These are phyloP conservation scores for Microstroma glucosiphilum DNA, from an alignment of 1,284 basidiomycete species.

Conservation along the genomic window DNA sequence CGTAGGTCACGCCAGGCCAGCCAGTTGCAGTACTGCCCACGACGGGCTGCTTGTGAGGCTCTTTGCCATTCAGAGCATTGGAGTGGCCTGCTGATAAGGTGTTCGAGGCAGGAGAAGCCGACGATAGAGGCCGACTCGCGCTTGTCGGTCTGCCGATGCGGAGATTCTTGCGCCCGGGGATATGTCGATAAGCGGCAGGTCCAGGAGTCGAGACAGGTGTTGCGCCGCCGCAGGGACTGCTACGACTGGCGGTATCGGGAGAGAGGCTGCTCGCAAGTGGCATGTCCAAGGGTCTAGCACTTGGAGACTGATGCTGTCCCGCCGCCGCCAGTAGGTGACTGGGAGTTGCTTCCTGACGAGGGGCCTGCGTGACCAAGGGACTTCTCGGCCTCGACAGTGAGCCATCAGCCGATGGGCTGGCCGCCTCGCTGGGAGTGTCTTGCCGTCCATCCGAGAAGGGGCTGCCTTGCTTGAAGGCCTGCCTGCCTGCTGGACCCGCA, in stretches of 20 bases:
- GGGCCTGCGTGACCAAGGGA: neutral
- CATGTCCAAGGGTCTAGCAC: neutral
- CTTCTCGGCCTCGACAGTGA: neutral
- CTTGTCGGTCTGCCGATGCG: neutral
- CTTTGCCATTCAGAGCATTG: neutral
- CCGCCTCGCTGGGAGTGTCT: neutral
- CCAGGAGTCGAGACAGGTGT: neutral
- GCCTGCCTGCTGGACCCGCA: conserved; percentile 1
- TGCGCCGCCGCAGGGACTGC: neutral
- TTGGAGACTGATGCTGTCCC: neutral
- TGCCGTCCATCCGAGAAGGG: neutral
- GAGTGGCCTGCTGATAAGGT: neutral
- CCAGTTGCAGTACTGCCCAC: neutral
- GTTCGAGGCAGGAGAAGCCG: neutral
- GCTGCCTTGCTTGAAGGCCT: neutral
- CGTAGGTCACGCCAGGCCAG: neutral
- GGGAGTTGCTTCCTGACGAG: neutral
- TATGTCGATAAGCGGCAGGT: neutral
- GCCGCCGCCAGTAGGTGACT: neutral
- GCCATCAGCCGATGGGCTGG: neutral
- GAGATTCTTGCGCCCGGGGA: conserved; percentile 5
- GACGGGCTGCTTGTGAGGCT: neutral
- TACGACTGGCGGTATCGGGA: neutral
- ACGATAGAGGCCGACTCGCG: neutral
- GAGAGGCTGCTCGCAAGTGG: neutral